A percentile compares a stretch with the other conserved stretches of the same genome.
These are phyloP conservation scores for Diaporthe vaccinii DNA, from an alignment of 2,329 filamentous ascomycete species.

Conservation along the genomic window DNA sequence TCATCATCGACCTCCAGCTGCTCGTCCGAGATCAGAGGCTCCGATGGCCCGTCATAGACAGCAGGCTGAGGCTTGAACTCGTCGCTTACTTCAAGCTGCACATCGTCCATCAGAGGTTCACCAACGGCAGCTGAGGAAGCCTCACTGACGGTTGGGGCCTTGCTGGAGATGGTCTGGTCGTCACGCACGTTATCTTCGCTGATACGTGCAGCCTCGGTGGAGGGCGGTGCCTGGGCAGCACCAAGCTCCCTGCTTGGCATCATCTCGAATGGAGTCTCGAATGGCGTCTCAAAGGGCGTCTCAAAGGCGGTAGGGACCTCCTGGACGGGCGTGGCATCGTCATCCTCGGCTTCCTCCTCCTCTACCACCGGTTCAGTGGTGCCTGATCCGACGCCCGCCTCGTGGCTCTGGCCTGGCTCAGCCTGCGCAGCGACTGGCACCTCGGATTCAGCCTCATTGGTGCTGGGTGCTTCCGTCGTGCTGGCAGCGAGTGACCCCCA, in stretches of 20 bases:
- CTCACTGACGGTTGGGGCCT: not conserved
- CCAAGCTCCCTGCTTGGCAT: constrained; percentile 12
- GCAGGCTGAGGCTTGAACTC: not conserved
- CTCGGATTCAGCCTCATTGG: not conserved
- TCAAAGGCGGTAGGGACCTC: not conserved
- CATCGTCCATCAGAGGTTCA: constrained; percentile 19
- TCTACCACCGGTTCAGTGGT: not conserved
- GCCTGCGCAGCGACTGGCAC: not conserved
- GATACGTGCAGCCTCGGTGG: not conserved
- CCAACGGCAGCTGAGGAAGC: not conserved
- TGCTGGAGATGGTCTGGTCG: constrained; percentile 23
- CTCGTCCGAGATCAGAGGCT: constrained; percentile 36
- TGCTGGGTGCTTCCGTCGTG: not conserved
- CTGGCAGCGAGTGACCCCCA: constrained; percentile 3
- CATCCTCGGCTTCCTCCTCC: constrained; percentile 7
- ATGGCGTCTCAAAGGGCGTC: constrained; percentile 31
- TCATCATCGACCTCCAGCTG: constrained; percentile 37
- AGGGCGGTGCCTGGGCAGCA: not conserved
- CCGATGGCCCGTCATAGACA: not conserved
- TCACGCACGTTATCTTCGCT: not conserved
- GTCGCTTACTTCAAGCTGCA: not conserved
- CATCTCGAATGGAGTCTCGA: constrained; percentile 5
- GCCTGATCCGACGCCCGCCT: not conserved
- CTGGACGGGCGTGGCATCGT: not conserved
- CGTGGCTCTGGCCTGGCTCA: not conserved